Evolutionary conservation across 306 rosid species (phyloP), one percentile per base, ranked within the genome.

Genomic region (Prunus salicina): DNA sequence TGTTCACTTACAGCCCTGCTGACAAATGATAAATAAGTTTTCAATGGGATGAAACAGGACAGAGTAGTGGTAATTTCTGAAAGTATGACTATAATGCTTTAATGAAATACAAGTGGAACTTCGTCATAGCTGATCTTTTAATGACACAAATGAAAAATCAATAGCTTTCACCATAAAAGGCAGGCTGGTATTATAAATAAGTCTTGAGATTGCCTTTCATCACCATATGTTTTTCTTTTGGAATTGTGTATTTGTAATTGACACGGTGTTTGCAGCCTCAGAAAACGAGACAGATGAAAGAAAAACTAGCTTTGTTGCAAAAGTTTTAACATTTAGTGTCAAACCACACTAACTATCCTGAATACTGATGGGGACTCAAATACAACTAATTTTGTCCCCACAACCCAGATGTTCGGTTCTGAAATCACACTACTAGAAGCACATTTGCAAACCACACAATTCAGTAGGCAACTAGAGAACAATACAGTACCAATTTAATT

Each of bases 401-500:
- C 10, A 73, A 32, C n/a, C 18, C 25, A 1, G 18, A 73, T 58
- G 19, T 57, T 20, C 50, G 41, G 16, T 22, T 22, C 8, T 12
- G 51, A n/a, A 62, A 8, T 30, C 43, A 28, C 67, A 27, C 43
- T 14, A 15, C n/a, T 12, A 15, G 12, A 6, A 18, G 27, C 7
- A 41, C 16, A 72, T 20, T 8, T 56, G 38, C 53, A 34, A 22
- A 41, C 45, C 1, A 43, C 50, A 8, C 22, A 24, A 34, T 3
- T 55, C 14, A n/a, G 56, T 2, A 34, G 52, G 20, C 64, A 24
- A 43, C 76, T 22, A 38, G 9, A 34, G 49, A 24, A 3, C 61
- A 71, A 64, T 45, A 49, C 41, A 19, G 25, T 14, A 62, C 14
- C 6, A 76, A 69, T 72, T 20, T 14, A 8, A 72, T 27, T 83